phyloP scores from a whole-genome alignment of 2,329 filamentous ascomycete genomes.

The Nothophaeocryptopus gaeumannii region DNA sequence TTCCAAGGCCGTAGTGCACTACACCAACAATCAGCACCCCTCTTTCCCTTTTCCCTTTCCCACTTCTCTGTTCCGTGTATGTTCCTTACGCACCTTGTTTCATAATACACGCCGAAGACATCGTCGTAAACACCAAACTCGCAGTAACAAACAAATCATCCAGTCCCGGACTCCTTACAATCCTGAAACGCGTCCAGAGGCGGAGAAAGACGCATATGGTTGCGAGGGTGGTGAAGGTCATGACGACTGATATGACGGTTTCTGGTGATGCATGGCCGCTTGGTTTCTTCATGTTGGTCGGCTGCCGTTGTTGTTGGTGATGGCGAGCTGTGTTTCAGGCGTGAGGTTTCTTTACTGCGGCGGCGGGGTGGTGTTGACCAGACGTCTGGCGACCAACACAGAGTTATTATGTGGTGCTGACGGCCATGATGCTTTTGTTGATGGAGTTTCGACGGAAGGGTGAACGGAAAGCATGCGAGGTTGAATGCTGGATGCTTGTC shows the following conservation, averaged over 20 bases:
- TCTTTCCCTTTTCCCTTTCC: no score
- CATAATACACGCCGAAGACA: background rate
- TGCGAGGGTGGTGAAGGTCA: slow-evolving; percentile 20
- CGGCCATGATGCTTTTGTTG: no score
- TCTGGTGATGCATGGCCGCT: slow-evolving; percentile 19
- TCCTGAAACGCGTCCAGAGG: slow-evolving; percentile 18
- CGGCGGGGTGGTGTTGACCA: no score
- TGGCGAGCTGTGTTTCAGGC: no score
- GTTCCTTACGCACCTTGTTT: slow-evolving; percentile 2
- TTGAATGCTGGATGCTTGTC: no score
- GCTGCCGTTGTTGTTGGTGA: no score
- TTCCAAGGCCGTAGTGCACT: slow-evolving; percentile 23
- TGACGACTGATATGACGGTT: slow-evolving; percentile 17
- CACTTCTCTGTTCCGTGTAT: background rate
- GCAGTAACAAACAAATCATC: slow-evolving; percentile 9
- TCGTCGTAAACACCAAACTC: background rate
- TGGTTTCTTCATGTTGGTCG: no score
- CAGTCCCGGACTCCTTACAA: slow-evolving; percentile 13
- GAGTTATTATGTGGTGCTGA: no score
- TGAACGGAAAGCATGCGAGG: no score
- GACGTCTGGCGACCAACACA: no score
- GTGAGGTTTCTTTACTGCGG: no score
- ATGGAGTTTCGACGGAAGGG: no score
- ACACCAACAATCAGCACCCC: background rate
- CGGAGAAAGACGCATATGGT: slow-evolving; percentile 16